Percentiles rank a stretch among this genome's conserved stretches.
phyloP scores from a whole-genome alignment of 805 yeast species.

The Zygoascus flipseniorum region DNA sequence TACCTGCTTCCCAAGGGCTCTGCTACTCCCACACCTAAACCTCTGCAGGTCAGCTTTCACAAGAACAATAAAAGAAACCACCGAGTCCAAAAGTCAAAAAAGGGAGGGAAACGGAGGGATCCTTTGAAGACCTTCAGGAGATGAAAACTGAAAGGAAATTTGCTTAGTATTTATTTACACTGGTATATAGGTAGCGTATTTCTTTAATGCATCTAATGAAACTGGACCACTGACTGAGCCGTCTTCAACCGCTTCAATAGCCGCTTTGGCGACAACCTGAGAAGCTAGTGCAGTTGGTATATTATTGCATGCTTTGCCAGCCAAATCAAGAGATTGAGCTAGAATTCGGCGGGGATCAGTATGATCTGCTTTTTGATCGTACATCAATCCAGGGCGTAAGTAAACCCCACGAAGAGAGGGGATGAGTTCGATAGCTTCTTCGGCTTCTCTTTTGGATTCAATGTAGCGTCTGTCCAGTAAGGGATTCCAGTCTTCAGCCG shows the following conservation, averaged over 20 bases:
- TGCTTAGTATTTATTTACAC: neutral
- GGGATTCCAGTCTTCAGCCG: conserved; percentile 70
- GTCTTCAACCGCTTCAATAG: conserved; percentile 48
- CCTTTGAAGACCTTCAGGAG: conserved; percentile 52
- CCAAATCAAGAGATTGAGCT: neutral
- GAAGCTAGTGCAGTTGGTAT: conserved; percentile 28
- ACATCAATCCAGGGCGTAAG: conserved; percentile 80
- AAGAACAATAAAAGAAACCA: conserved; percentile 20
- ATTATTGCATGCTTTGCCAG: neutral
- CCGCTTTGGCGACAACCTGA: conserved; percentile 54
- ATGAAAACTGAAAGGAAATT: neutral
- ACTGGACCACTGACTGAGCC: conserved; percentile 48
- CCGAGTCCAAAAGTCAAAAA: conserved; percentile 14
- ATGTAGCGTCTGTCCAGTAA: conserved; percentile 65
- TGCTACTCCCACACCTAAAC: conserved; percentile 13
- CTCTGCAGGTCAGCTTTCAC: conserved; percentile 18
- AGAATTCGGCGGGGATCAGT: conserved; percentile 1
- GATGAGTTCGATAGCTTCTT: conserved; percentile 38
- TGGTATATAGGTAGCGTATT: conserved; percentile 8
- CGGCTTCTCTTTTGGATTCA: conserved; percentile 70
- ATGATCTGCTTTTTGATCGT: conserved; percentile 36
- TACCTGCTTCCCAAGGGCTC: conserved; percentile 66
- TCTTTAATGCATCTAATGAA: conserved; percentile 36
- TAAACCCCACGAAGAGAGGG: conserved; percentile 51
- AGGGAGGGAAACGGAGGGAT: conserved; percentile 28